Base-by-base conservation (phyloP, 148 eudicot species). In the Drosera capensis region DNA sequence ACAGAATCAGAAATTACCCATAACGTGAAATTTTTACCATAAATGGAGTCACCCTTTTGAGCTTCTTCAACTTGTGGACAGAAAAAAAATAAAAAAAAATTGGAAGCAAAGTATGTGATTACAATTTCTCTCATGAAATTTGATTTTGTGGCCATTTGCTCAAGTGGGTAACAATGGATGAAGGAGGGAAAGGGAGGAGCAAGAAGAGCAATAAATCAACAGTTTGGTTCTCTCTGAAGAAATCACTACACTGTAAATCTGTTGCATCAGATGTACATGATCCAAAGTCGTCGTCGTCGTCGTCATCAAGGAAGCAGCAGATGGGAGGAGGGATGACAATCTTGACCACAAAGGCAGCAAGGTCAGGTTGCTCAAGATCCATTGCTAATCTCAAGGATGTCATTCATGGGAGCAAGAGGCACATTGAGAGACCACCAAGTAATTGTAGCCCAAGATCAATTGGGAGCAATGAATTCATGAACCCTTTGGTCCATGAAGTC, bases 311-410 rank as follows among this genome's bases (percentile, higher is more conserved):
- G n/a, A 56, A 53, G 62, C 68, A 56, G 29, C 74, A 64, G 14
- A 47, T 80, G 38, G 60, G 67, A 43, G n/a, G n/a, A n/a, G n/a
- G n/a, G n/a, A n/a, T n/a, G n/a, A 29, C 87, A 54, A 75, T 80
- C 66, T 55, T 75, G 59, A 71, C 93, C 2, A 63, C 60, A 23
- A 84, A 69, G 52, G 35, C 64, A 25, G 75, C 71, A 7, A 73
- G 95, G 66, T 84, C 95, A 23, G 95, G 97, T 0, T 90, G 97
- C 64, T 90, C 97, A 48, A 67, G 97, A 68, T 90, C 97, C 25
- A 84, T 90, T 5, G 87, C 97, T 31, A 90, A 84, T 55, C 80
- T 90, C 15, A 90, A 70, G 40, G 95, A 90, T 62, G 97, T 90
- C 0, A 84, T 90, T 34, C 92, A 88, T 65, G 95, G 97, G 6